Evolutionary conservation across 176 grass and related monocot species (phyloP), one percentile per base, ranked within the genome.

Genomic region (Oryza meridionalis): DNA sequence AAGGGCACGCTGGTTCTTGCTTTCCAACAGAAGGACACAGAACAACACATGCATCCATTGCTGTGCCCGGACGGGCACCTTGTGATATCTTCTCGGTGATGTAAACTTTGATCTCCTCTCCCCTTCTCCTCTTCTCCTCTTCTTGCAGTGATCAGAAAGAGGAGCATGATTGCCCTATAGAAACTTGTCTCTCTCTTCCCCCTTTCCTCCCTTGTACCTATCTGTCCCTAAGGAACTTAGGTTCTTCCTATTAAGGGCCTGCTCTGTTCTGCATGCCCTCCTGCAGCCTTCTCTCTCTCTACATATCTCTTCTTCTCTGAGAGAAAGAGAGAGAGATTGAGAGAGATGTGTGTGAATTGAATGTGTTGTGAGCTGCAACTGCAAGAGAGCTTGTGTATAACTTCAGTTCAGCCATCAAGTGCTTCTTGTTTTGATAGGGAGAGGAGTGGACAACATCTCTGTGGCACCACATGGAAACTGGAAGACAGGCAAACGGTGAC

Each of bases 351-450:
- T 25, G 58, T 11, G 45, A 35, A 79, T 15, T 86, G 67, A 47
- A 62, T 84, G n/a, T 81, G 53, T 37, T 88, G 68, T 72, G 81
- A 27, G 21, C 68, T 74, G 81, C 81, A 40, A 9, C 53, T 58
- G 53, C 13, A 19, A 58, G 53, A 79, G 59, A 58, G 72, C 73
- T 77, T 86, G 88, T 82, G 77, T 77, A 75, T 4, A 77, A 85
- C 83, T 86, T 82, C 83, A 90, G 83, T 86, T 17, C 16, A 9
- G 59, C 67, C 25, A 86, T 90, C 68, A 16, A 86, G 88, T 90
- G 84, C 62, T 83, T 83, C 88, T 78, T 68, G 61, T 90, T 86
- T 78, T 80, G 84, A 83, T 42, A 79, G 61, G 68, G 74, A 83
- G 79, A 74, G 78, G 84, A 86, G 45, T 78, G 83, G 26, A 68